Evolutionary conservation across 768 basidiomycete genomes (phyloP).

Genomic region (Leccinum imitatum): DNA sequence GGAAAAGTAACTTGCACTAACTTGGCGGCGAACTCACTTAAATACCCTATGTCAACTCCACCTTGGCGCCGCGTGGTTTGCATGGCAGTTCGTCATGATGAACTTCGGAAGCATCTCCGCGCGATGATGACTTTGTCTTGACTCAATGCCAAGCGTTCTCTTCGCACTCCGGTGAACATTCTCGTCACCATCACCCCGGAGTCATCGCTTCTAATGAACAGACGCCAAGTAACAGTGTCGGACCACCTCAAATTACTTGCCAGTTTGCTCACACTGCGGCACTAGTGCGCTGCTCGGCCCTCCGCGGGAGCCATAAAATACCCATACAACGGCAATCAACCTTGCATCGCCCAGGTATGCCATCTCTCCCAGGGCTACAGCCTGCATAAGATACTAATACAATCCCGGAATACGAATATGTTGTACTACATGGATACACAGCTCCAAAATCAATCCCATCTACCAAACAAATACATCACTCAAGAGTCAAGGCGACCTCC

Average conservation of each 20-base stretch:
- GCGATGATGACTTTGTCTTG: neutral
- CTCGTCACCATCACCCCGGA: neutral
- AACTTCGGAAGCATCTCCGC: too few relatives aligned
- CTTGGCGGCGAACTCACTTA: neutral
- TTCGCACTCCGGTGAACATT: neutral
- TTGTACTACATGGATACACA: constrained; percentile 4
- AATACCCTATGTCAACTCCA: constrained; percentile 9
- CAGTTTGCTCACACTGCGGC: constrained; percentile 11
- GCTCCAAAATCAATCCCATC: neutral
- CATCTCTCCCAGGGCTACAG: neutral
- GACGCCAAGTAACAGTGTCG: too few relatives aligned
- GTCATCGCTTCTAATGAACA: too few relatives aligned
- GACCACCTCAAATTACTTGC: neutral
- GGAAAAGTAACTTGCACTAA: neutral
- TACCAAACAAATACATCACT: neutral
- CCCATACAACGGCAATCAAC: neutral
- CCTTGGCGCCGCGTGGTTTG: constrained; percentile 23
- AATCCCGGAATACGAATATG: constrained; percentile 1
- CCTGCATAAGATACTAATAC: constrained; percentile 22
- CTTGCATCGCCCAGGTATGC: neutral
- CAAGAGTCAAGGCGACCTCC: constrained; percentile 33
- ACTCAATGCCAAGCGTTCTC: neutral
- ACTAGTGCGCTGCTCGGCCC: constrained; percentile 11
- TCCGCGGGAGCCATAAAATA: neutral
- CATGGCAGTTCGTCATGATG: neutral